Evolutionary conservation across 2,329 filamentous ascomycete species (phyloP).

Genomic region (Phialocephala subalpina): DNA sequence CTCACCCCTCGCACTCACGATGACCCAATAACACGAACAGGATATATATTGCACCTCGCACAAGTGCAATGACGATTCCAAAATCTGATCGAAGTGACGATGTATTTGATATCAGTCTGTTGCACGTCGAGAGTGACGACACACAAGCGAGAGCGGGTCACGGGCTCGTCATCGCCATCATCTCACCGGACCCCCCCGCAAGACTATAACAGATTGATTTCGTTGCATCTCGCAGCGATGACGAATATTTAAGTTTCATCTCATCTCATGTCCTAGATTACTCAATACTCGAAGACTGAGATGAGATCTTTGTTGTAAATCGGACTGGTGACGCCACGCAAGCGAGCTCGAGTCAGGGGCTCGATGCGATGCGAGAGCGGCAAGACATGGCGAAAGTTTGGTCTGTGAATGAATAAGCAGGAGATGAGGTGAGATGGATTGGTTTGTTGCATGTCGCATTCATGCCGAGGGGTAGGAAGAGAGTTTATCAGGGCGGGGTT

Average conservation of each 20-base stretch:
- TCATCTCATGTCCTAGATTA: no score
- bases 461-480: not conserved
- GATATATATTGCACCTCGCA: no score
- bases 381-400: not conserved
- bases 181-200: no score
- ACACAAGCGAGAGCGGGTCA: slow-evolving; percentile 1
- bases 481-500: not conserved
- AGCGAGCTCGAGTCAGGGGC: not conserved
- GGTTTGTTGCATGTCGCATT: not conserved
- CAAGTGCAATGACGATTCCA: no score
- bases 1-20: no score
- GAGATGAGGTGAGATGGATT: no score
- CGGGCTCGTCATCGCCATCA: not conserved
- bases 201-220: not conserved
- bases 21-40: no score
- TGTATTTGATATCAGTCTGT: not conserved
- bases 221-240: not conserved
- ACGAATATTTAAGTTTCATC: not conserved
- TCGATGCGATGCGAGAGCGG: not conserved
- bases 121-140: not conserved
- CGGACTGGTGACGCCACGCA: not conserved
- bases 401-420: not conserved
- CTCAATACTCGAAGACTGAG: not conserved
- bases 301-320: not conserved
- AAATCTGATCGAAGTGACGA: no score